phyloP scores from a whole-genome alignment of 345 rosid species.

The Microcos paniculata region DNA sequence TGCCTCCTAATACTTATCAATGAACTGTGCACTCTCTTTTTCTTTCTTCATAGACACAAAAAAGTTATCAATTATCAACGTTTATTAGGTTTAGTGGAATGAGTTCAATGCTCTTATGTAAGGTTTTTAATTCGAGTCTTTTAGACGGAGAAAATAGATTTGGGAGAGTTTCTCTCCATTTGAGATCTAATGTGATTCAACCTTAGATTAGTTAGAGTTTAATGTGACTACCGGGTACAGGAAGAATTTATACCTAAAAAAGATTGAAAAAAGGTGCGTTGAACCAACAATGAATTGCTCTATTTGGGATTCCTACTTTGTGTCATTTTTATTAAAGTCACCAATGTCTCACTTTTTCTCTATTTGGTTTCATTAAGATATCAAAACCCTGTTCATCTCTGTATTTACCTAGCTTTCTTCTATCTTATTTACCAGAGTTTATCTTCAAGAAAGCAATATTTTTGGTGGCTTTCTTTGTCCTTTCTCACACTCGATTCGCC shows the following conservation, averaged over 20 bases:
- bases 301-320: neutral
- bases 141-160: too few relatives aligned
- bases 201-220: too few relatives aligned
- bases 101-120: too few relatives aligned
- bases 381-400: neutral
- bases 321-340: neutral
- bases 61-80: too few relatives aligned
- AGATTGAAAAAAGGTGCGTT: neutral
- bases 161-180: too few relatives aligned
- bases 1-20: neutral
- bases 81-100: too few relatives aligned
- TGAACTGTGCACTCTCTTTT: neutral
- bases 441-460: constrained; percentile 8
- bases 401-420: neutral
- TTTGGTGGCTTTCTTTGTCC: constrained; percentile 37
- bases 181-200: too few relatives aligned
- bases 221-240: too few relatives aligned
- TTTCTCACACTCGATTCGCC: constrained; percentile 14
- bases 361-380: neutral
- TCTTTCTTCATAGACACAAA: neutral
- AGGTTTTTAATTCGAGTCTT: too few relatives aligned
- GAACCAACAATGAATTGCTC: neutral
- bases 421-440: neutral
- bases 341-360: neutral
- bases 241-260: too few relatives aligned